These are phyloP conservation scores for Penicillium concentricum DNA, from an alignment of 2,329 filamentous ascomycete genomes.

Conservation along the genomic window DNA sequence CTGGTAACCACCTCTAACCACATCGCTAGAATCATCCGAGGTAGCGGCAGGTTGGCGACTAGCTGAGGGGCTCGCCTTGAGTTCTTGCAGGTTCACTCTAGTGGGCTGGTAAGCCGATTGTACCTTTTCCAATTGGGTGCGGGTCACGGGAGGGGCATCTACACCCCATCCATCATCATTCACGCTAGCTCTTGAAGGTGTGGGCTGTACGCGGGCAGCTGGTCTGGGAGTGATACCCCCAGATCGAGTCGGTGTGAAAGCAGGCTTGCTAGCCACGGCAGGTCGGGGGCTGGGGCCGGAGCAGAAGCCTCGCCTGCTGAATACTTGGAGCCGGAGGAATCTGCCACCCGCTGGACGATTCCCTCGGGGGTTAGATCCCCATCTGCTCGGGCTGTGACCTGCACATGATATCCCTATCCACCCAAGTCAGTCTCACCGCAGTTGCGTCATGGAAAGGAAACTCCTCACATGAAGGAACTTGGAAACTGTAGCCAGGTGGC, in stretches of 20 bases:
- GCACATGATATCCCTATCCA: slow-evolving; percentile 81
- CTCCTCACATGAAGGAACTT: slow-evolving; percentile 76
- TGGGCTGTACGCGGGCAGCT: slow-evolving; percentile 50
- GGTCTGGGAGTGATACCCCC: slow-evolving; percentile 64
- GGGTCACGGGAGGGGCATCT: slow-evolving; percentile 87
- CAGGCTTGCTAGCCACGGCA: slow-evolving; percentile 80
- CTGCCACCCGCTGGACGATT: slow-evolving; percentile 89
- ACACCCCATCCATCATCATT: slow-evolving; percentile 92
- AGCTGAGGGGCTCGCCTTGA: slow-evolving; percentile 65
- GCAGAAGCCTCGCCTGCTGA: slow-evolving; percentile 56
- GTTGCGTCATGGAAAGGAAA: neutral
- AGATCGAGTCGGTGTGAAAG: slow-evolving; percentile 74
- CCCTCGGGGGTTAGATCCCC: slow-evolving; percentile 80
- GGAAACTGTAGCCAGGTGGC: slow-evolving; percentile 82
- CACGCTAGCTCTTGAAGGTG: slow-evolving; percentile 54
- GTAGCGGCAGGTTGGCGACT: slow-evolving; percentile 51
- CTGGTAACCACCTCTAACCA: slow-evolving; percentile 85
- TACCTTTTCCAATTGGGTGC: slow-evolving; percentile 88
- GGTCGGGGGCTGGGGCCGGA: slow-evolving; percentile 57
- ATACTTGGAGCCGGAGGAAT: slow-evolving; percentile 94
- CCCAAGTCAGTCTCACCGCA: slow-evolving; percentile 9
- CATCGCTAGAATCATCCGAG: slow-evolving; percentile 55
- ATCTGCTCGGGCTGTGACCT: slow-evolving; percentile 92
- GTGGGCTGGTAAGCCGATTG: slow-evolving; percentile 90
- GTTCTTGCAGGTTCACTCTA: slow-evolving; percentile 87